A percentile compares a stretch with the other conserved stretches of the same genome.
Evolutionary conservation across 2,329 filamentous ascomycete genomes (phyloP).

Genomic region (Byssochlamys sp.): DNA sequence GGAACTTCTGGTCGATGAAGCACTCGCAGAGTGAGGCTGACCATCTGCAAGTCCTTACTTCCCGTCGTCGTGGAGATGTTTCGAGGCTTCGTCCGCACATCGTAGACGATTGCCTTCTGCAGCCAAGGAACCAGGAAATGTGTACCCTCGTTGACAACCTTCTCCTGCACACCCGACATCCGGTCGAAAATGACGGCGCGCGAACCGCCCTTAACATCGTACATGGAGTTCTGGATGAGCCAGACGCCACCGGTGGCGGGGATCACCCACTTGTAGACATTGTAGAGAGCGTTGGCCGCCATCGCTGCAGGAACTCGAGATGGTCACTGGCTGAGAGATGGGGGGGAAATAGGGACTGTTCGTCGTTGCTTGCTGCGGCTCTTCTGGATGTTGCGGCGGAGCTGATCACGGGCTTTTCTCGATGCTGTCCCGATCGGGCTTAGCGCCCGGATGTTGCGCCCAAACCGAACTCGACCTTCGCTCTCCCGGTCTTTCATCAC

Average conservation of each 20-base stretch:
- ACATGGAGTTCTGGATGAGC: slow-evolving; percentile 69
- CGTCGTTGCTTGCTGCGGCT: slow-evolving; percentile 1
- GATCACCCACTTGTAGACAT: slow-evolving; percentile 47
- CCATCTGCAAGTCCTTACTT: slow-evolving; percentile 99
- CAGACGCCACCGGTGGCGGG: slow-evolving; percentile 61
- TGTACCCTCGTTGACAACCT: slow-evolving; percentile 87
- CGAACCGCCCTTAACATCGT: slow-evolving; percentile 91
- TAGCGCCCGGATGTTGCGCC: slow-evolving; percentile 19
- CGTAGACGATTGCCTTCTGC: slow-evolving; percentile 87
- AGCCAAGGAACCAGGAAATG: slow-evolving; percentile 95
- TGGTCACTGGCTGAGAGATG: slow-evolving; percentile 2
- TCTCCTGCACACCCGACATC: slow-evolving; percentile 80
- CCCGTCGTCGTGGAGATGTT: slow-evolving; percentile 97
- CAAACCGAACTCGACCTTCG: slow-evolving; percentile 21
- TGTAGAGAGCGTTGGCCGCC: slow-evolving; percentile 35
- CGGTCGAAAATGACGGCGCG: slow-evolving; percentile 98
- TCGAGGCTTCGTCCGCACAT: slow-evolving; percentile 92
- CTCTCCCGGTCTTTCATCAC: slow-evolving; percentile 7
- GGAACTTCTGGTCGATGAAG: slow-evolving; percentile 89
- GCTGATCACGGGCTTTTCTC: slow-evolving; percentile 31
- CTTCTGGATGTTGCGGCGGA: slow-evolving; percentile 5
- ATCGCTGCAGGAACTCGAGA: slow-evolving; percentile 23
- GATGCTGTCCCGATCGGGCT: slow-evolving; percentile 22
- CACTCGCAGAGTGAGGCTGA: slow-evolving; percentile 91
- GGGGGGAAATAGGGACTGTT: background rate